Evolutionary conservation across 371 early-diverging fungal species (phyloP).

Genomic region (Capillidium heterosporum): DNA sequence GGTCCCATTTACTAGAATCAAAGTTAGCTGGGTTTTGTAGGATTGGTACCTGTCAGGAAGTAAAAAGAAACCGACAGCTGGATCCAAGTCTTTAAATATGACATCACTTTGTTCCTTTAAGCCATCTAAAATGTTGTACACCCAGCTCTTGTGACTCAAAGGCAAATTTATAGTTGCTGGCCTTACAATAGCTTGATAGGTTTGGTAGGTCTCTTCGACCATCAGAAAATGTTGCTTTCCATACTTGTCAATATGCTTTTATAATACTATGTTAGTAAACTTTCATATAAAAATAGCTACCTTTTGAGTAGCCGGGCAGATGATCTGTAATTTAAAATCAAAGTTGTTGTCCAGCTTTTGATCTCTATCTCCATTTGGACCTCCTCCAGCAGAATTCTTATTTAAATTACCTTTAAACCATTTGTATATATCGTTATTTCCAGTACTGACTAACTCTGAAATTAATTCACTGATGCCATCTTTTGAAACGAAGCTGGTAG

Average conservation of each 20-base stretch:
- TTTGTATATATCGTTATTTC: conserved; percentile 5
- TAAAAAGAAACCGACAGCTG: background rate
- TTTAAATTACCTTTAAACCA: conserved; percentile 4
- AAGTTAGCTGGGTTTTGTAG: background rate
- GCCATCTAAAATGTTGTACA: conserved; percentile 2
- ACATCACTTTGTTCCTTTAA: background rate
- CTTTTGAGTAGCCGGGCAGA: conserved; percentile 4
- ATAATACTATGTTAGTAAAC: background rate
- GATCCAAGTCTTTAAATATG: background rate
- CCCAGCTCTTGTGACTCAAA: background rate
- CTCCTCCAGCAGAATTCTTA: background rate
- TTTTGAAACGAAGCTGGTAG: background rate
- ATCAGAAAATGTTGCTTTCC: background rate
- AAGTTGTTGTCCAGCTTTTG: background rate
- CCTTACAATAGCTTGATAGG: background rate
- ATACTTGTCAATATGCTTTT: conserved; percentile 3
- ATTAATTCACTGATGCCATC: background rate
- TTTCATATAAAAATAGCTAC: background rate
- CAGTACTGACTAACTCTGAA: background rate
- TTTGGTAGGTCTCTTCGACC: background rate
- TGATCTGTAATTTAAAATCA: conserved; percentile 3
- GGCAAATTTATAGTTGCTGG: background rate
- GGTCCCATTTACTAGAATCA: conserved; percentile 4
- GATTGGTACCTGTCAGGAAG: conserved; percentile 1
- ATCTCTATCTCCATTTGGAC: background rate